phyloP scores from a whole-genome alignment of 2,329 filamentous ascomycete species.

The Aspergillus pseudoglaucus region DNA sequence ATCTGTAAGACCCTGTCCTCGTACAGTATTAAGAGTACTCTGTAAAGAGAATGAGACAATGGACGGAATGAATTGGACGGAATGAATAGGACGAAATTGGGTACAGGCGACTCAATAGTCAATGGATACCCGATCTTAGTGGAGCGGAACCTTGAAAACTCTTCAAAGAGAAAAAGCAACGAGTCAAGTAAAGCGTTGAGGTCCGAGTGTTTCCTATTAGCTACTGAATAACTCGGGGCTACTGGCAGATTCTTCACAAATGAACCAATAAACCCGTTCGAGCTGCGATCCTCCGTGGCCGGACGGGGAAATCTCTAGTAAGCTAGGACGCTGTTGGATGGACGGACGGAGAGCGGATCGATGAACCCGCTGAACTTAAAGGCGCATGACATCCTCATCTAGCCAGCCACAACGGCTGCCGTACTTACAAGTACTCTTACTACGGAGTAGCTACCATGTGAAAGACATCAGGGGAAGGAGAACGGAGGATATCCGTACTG shows the following conservation, averaged over 20 bases:
- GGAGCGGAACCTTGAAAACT: not conserved
- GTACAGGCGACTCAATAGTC: too few species aligned
- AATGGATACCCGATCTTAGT: not conserved
- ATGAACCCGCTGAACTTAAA: conserved; percentile 30
- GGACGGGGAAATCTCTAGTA: not conserved
- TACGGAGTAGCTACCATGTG: too few species aligned
- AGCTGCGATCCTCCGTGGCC: too few species aligned
- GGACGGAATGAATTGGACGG: not conserved
- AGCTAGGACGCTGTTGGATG: conserved; percentile 3
- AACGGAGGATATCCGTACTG: too few species aligned
- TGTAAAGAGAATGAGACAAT: not conserved
- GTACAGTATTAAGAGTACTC: not conserved
- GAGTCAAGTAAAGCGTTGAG: not conserved
- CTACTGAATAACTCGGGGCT: too few species aligned
- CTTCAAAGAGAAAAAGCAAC: too few species aligned
- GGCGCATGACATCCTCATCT: conserved; percentile 25
- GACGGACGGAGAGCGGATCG: conserved; percentile 24
- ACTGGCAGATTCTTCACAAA: not conserved
- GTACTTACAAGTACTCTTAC: not conserved
- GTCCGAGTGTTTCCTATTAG: too few species aligned
- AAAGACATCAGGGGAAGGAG: too few species aligned
- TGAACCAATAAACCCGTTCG: not conserved
- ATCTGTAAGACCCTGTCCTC: not conserved
- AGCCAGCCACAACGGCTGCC: conserved; percentile 10
- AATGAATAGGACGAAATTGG: too few species aligned